A percentile compares a stretch with the other conserved stretches of the same genome.
Evolutionary conservation across 148 eudicot genomes (phyloP).

Genomic region (Persicaria tinctoria): DNA sequence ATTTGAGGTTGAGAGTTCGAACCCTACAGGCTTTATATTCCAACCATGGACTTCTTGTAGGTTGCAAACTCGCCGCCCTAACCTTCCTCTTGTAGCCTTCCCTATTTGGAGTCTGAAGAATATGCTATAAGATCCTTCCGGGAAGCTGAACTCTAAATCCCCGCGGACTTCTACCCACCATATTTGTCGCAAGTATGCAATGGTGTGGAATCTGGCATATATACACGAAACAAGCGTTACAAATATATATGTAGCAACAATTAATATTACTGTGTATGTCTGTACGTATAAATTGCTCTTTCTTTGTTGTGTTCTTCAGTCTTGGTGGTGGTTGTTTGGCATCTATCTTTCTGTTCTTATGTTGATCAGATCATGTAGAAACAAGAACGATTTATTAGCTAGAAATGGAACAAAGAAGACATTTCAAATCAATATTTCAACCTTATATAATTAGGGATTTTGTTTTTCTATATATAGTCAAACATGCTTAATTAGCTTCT

Average conservation of each 20-base stretch:
- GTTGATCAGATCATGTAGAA: not conserved
- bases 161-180: conserved; percentile 85
- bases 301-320: not conserved
- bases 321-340: not conserved
- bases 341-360: not conserved
- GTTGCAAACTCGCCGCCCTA: conserved; percentile 23
- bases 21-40: conserved; percentile 54
- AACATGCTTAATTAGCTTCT: not conserved
- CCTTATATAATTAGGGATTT: not conserved
- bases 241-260: not conserved
- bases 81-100: conserved; percentile 21
- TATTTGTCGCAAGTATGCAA: conserved; percentile 65
- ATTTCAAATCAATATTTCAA: not conserved
- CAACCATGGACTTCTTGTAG: conserved; percentile 57
- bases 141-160: conserved; percentile 47
- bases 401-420: conserved; percentile 6
- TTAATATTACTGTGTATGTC: not conserved
- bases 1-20: conserved; percentile 34
- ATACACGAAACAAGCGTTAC: not conserved
- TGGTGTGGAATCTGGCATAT: conserved; percentile 38
- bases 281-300: not conserved
- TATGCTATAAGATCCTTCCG: conserved; percentile 44
- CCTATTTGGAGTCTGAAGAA: conserved; percentile 58
- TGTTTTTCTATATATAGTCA: conserved; percentile 3
- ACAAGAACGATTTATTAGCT: not conserved